Base-by-base conservation (phyloP, 2,329 filamentous ascomycete genomes). In the Ampelomyces quisqualis region DNA sequence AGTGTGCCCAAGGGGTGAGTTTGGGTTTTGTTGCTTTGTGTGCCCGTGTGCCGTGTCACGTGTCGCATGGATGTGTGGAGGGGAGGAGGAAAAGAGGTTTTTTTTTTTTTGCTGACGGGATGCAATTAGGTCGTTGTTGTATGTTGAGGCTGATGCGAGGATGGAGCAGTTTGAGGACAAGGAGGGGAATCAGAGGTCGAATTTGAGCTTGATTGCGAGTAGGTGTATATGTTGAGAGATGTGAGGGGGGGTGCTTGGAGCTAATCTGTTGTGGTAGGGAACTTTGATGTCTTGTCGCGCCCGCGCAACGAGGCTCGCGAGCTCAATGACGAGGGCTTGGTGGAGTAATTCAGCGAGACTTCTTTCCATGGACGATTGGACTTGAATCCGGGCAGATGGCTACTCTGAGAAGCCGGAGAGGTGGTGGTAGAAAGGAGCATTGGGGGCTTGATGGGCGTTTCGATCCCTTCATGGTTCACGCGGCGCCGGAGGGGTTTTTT, bases 1-100 rank as follows among this genome's bases (percentile, higher is more conserved):
- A 75, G 71, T 60, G 70, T 96, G 69, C 81, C 82, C 39, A 97
- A 96, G 77, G 91, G 91, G 88, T 95, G 73, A 68, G 87, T 49
- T 24, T 13, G n/a, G 10, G 20, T 22, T 26, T 32, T 40, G 10
- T 49, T 18, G 26, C 7, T 26, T 26, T 26, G 23, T n/a, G n/a
- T n/a, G n/a, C n/a, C n/a, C n/a, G n/a, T n/a, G n/a, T n/a, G n/a
- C n/a, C n/a, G n/a, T n/a, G n/a, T n/a, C n/a, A n/a, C n/a, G n/a
- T 33, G 11, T 18, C 8, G 13, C 5, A 10, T 9, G 31, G 30
- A 7, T 14, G 28, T 20, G 27, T 24, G 28, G 20, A 37, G 17
- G 21, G 21, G 29, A 11, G 23, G 23, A 26, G 23, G 5, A 4
- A 26, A n/a, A n/a, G 10, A 26, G 9, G 26, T 13, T 28, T 13